Percentiles rank a stretch among this genome's conserved stretches.
phyloP scores from a whole-genome alignment of 352 stramenopile genomes.

The Globisporangium megalacanthum region DNA sequence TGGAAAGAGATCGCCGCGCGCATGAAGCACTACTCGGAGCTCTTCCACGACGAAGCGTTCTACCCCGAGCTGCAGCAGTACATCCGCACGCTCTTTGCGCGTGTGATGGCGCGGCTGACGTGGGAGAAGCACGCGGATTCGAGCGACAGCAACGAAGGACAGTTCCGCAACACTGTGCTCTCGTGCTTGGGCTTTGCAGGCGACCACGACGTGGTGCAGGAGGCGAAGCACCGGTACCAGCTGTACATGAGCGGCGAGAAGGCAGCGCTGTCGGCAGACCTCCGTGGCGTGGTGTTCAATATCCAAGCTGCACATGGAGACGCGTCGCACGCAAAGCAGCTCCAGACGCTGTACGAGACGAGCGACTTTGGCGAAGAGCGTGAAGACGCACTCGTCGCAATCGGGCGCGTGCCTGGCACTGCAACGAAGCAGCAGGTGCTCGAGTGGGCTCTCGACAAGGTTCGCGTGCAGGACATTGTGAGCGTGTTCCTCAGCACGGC shows the following conservation, averaged over 20 bases:
- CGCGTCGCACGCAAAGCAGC: conserved; percentile 30
- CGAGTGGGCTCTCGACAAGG: conserved; percentile 51
- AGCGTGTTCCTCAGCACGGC: conserved; percentile 70
- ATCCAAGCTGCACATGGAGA: conserved; percentile 45
- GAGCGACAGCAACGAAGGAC: conserved; percentile 38
- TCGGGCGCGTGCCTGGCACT: conserved; percentile 56
- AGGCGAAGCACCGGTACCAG: conserved; percentile 49
- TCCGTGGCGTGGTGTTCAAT: conserved; percentile 62
- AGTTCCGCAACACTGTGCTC: conserved; percentile 69
- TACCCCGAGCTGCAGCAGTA: conserved; percentile 58
- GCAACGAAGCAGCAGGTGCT: conserved; percentile 63
- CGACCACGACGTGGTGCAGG: conserved; percentile 38
- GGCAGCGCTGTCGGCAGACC: conserved; percentile 38
- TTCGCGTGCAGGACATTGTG: conserved; percentile 80
- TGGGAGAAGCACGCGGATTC: conserved; percentile 32
- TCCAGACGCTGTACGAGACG: conserved; percentile 56
- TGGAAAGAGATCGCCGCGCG: conserved; percentile 76
- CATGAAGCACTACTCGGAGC: conserved; percentile 46
- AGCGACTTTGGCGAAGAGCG: conserved; percentile 82
- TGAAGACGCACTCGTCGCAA: conserved; percentile 60
- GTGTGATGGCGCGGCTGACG: conserved; percentile 45
- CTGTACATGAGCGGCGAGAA: conserved; percentile 46
- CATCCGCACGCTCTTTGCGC: conserved; percentile 47
- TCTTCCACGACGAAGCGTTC: conserved; percentile 58
- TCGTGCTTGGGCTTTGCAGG: conserved; percentile 55